phyloP scores from a whole-genome alignment of 176 grass and related monocot genomes.

The Zoysia japonica region DNA sequence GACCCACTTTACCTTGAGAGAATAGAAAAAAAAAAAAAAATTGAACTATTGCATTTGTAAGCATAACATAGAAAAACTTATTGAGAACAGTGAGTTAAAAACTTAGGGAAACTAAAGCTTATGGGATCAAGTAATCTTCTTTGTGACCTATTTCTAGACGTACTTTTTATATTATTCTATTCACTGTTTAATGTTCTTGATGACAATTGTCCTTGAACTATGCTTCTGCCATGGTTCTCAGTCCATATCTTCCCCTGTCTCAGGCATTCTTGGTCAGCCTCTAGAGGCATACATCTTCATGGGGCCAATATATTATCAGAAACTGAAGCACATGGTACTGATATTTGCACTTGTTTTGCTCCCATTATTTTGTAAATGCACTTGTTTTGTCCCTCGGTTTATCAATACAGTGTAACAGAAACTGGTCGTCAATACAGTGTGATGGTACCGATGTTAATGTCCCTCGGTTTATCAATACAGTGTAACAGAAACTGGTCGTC shows the following conservation, averaged over 20 bases:
- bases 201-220: background rate
- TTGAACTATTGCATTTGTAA: conserved; percentile 14
- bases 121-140: conserved; percentile 4
- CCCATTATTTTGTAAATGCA: background rate
- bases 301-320: conserved; percentile 97
- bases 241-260: conserved; percentile 24
- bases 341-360: conserved; percentile 20
- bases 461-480: background rate
- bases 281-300: conserved; percentile 96
- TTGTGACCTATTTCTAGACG: conserved; percentile 6
- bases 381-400: background rate
- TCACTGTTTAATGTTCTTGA: background rate
- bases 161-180: conserved; percentile 13
- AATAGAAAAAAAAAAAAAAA: conserved; percentile 10
- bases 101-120: conserved; percentile 18
- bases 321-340: conserved; percentile 96
- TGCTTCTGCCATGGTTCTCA: conserved; percentile 1
- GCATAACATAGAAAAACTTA: background rate
- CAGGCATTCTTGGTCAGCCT: conserved; percentile 90
- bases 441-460: background rate
- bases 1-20: too few species aligned
- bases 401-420: background rate
- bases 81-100: background rate
- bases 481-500: background rate
- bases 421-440: too few species aligned